Evolutionary conservation across 2,329 filamentous ascomycete genomes (phyloP).

Genomic region (Plenodomus tracheiphilus): DNA sequence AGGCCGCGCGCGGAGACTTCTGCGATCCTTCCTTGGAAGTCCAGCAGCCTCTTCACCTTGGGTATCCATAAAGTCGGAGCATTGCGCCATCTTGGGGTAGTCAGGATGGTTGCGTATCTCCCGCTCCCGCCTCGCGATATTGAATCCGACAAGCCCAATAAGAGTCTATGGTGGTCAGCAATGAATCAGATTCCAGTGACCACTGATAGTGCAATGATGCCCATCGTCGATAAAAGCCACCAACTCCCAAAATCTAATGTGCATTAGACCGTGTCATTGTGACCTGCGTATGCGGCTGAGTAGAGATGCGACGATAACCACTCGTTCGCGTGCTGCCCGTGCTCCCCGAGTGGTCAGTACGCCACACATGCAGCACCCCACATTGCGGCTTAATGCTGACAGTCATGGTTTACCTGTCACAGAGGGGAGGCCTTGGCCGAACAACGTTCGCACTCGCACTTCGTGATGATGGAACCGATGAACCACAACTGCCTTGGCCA

Average conservation of each 20-base stretch:
- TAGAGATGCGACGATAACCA: not conserved
- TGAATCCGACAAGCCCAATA: slow-evolving; percentile 10
- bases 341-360: not conserved
- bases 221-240: slow-evolving; percentile 1
- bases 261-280: slow-evolving; percentile 3
- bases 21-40: not conserved
- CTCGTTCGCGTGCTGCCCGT: not conserved
- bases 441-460: not conserved
- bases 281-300: slow-evolving; percentile 1
- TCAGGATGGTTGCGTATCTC: slow-evolving; percentile 7
- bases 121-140: slow-evolving; percentile 13
- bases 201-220: slow-evolving; percentile 9
- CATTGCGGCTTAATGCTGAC: not conserved
- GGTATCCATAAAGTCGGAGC: slow-evolving; percentile 11
- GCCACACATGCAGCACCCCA: not conserved
- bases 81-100: slow-evolving; percentile 16
- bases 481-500: not conserved
- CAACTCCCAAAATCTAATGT: not conserved
- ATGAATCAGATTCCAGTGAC: not conserved
- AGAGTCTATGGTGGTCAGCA: not conserved
- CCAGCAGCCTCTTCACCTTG: not conserved
- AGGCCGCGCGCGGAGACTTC: slow-evolving; percentile 6
- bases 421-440: not conserved
- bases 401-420: not conserved
- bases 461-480: slow-evolving; percentile 1